phyloP scores from a whole-genome alignment of 441 rosid species.

The Flueggea neowawraea region DNA sequence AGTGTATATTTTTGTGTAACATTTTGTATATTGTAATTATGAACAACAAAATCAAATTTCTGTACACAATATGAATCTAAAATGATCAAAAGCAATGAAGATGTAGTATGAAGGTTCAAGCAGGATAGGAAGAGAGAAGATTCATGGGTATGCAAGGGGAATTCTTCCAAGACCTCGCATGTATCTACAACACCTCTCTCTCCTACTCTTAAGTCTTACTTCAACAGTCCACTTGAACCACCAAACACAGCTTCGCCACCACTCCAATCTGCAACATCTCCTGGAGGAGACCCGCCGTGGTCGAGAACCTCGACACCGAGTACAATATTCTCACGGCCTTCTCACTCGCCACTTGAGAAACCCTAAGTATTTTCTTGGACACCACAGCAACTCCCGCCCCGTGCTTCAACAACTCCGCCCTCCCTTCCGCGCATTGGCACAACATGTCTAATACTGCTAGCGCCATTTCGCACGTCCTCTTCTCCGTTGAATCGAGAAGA shows the following conservation, averaged over 20 bases:
- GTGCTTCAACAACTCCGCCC: slow-evolving; percentile 68
- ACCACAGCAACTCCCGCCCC: slow-evolving; percentile 75
- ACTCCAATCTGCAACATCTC: slow-evolving; percentile 82
- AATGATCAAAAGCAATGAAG: not conserved
- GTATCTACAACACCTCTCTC: slow-evolving; percentile 53
- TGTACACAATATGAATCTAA: not conserved
- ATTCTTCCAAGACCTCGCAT: slow-evolving; percentile 69
- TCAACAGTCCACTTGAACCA: slow-evolving; percentile 58
- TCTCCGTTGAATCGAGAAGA: slow-evolving; percentile 56
- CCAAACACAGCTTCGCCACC: slow-evolving; percentile 73
- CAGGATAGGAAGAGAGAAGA: slow-evolving; percentile 51
- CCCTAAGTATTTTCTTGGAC: slow-evolving; percentile 78
- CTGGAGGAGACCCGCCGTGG: slow-evolving; percentile 39
- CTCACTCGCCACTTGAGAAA: slow-evolving; percentile 66
- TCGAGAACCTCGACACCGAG: slow-evolving; percentile 57
- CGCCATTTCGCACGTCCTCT: slow-evolving; percentile 55
- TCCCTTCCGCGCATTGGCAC: slow-evolving; percentile 77
- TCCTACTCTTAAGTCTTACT: slow-evolving; percentile 60
- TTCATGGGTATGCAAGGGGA: slow-evolving; percentile 67
- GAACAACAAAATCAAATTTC: not conserved
- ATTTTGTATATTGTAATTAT: not conserved
- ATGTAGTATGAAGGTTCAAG: slow-evolving; percentile 13
- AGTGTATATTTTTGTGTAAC: too few relatives aligned
- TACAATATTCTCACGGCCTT: slow-evolving; percentile 66
- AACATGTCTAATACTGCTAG: slow-evolving; percentile 48